phyloP scores from a whole-genome alignment of 306 rosid genomes.

The Clitoria ternatea region DNA sequence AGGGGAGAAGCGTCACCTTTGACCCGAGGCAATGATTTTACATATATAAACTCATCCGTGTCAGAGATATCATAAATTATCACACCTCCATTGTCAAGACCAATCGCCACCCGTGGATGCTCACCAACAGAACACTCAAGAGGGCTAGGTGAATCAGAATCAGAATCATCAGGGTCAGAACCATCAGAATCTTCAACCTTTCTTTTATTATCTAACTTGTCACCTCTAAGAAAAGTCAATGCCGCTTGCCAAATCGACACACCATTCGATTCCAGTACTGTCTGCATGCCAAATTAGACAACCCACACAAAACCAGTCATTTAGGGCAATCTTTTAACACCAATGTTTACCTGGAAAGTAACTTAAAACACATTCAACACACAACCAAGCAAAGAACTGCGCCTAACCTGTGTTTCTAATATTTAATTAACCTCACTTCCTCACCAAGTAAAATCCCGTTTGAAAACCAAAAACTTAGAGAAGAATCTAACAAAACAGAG shows the following conservation, averaged over 20 bases:
- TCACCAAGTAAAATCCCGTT: no score
- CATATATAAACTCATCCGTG: constrained; percentile 54
- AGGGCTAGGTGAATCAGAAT: constrained; percentile 37
- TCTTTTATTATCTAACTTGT: constrained; percentile 1
- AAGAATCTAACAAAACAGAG: no score
- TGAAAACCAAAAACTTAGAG: no score
- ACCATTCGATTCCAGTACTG: constrained; percentile 57
- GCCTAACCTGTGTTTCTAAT: no score
- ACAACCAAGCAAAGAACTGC: not conserved
- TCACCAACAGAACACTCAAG: constrained; percentile 26
- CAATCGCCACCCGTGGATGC: constrained; percentile 60
- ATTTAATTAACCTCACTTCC: no score
- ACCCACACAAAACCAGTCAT: not conserved
- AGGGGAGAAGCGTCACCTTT: constrained; percentile 64
- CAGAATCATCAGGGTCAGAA: constrained; percentile 65
- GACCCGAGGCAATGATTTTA: constrained; percentile 74
- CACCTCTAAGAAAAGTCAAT: constrained; percentile 35
- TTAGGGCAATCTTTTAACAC: not conserved
- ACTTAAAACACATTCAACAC: not conserved
- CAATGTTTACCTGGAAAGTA: not conserved
- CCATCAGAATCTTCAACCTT: constrained; percentile 23
- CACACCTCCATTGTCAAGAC: constrained; percentile 73
- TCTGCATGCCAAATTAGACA: constrained; percentile 35
- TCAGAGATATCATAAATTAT: constrained; percentile 57
- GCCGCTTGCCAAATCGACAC: constrained; percentile 93